Conservation (phyloP, 75 land plant genomes). For the Chamaecyparis obtusa region DNA sequence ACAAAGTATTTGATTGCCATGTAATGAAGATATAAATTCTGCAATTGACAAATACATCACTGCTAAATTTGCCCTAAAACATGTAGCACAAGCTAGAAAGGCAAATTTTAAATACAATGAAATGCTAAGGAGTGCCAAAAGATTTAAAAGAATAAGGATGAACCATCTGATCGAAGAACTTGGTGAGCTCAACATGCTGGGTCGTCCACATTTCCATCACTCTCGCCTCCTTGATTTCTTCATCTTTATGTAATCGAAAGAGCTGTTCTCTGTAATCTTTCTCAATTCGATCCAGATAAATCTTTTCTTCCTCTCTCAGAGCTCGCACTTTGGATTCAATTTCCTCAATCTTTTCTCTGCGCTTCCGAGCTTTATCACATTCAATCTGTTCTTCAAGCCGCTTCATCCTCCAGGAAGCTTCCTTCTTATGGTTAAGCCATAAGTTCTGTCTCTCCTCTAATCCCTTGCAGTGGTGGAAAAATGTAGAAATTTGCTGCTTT, state of each 20-base stretch:
- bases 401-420: constrained; percentile 62
- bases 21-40: background rate
- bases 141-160: constrained; percentile 11
- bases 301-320: constrained; percentile 57
- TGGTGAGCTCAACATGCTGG: constrained; percentile 47
- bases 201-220: constrained; percentile 65
- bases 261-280: constrained; percentile 65
- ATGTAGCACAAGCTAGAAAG: background rate
- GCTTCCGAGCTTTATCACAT: constrained; percentile 52
- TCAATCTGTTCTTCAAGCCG: constrained; percentile 60
- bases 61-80: background rate
- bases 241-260: constrained; percentile 57
- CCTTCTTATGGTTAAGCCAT: constrained; percentile 67
- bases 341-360: constrained; percentile 70
- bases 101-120: background rate
- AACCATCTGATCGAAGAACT: constrained; percentile 56
- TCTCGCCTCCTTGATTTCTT: constrained; percentile 70
- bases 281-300: constrained; percentile 55
- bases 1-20: background rate
- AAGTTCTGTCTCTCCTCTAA: constrained; percentile 60
- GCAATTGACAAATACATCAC: background rate
- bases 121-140: background rate
- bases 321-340: constrained; percentile 46
- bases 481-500: constrained; percentile 20
- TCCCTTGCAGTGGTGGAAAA: constrained; percentile 60